A percentile compares a stretch with the other conserved stretches of the same genome.
These are phyloP conservation scores for Trypanosoma caninum DNA, from an alignment of 208 protist species.

Conservation along the genomic window DNA sequence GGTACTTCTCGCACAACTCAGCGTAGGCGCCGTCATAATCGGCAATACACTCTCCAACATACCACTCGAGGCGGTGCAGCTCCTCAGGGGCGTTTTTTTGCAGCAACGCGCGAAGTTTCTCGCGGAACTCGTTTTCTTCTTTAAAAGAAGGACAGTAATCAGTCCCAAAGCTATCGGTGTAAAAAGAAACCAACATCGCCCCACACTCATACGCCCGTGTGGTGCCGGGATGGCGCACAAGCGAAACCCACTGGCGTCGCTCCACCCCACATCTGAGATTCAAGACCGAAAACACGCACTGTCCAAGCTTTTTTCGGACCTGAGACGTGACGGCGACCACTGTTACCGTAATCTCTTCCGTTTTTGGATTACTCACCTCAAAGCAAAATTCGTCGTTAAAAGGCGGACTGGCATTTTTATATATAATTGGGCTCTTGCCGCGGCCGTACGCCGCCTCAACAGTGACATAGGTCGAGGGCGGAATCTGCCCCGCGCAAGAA, in stretches of 20 bases:
- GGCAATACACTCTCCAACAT: constrained; percentile 45
- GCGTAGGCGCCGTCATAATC: constrained; percentile 25
- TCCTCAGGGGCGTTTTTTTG: constrained; percentile 54
- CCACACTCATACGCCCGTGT: constrained; percentile 68
- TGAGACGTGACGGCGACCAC: constrained; percentile 35
- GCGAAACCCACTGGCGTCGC: constrained; percentile 54
- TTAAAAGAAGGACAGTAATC: constrained; percentile 33
- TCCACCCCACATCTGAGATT: constrained; percentile 55
- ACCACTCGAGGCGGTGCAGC: constrained; percentile 81
- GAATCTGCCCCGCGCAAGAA: constrained; percentile 21
- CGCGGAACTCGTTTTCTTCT: constrained; percentile 50
- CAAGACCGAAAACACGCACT: constrained; percentile 66
- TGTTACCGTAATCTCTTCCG: constrained; percentile 65
- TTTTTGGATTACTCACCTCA: constrained; percentile 37
- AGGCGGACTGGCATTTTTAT: constrained; percentile 39
- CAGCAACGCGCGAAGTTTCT: constrained; percentile 51
- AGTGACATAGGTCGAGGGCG: constrained; percentile 42
- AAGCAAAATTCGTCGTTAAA: constrained; percentile 86
- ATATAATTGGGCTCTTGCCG: constrained; percentile 46
- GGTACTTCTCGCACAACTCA: constrained; percentile 7
- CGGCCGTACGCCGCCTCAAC: constrained; percentile 62
- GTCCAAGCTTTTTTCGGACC: constrained; percentile 42
- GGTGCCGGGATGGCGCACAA: constrained; percentile 69
- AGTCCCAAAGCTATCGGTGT: constrained; percentile 61
- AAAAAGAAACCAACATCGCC: constrained; percentile 61